Evolutionary conservation across 495 filamentous ascomycete genomes (phyloP).

Genomic region (Aspergillus cristatus): DNA sequence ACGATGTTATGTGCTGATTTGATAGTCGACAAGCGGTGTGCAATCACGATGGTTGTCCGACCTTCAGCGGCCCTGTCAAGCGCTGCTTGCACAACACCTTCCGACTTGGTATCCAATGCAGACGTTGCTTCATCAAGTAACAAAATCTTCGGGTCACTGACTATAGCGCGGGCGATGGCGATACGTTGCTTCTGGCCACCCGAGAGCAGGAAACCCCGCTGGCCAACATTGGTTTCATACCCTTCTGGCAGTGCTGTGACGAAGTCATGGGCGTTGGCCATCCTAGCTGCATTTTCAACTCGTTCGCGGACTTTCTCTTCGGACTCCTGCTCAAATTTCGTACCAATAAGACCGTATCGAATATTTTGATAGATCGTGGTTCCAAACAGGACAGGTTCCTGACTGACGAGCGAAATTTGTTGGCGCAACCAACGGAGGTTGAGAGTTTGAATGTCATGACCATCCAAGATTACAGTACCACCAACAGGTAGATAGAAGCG

Average conservation of each 20-base stretch:
- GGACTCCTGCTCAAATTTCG: slow-evolving; percentile 55
- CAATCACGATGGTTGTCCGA: slow-evolving; percentile 94
- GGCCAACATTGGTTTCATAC: slow-evolving; percentile 91
- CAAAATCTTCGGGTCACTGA: slow-evolving; percentile 91
- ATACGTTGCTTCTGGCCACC: slow-evolving; percentile 97
- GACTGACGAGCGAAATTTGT: slow-evolving; percentile 81
- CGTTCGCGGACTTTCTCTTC: slow-evolving; percentile 58
- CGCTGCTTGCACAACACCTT: slow-evolving; percentile 90
- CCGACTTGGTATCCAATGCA: slow-evolving; percentile 90
- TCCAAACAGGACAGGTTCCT: slow-evolving; percentile 64
- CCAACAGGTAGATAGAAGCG: slow-evolving; percentile 85
- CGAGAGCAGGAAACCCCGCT: slow-evolving; percentile 84
- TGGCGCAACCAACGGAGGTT: slow-evolving; percentile 90
- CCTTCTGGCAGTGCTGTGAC: slow-evolving; percentile 74
- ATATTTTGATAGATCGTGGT: slow-evolving; percentile 86
- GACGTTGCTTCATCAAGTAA: slow-evolving; percentile 92
- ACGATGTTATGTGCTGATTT: slow-evolving; percentile 92
- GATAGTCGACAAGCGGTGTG: slow-evolving; percentile 90
- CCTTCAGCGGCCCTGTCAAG: slow-evolving; percentile 79
- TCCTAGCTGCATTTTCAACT: slow-evolving; percentile 72
- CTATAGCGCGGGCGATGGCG: slow-evolving; percentile 77
- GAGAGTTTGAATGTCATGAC: slow-evolving; percentile 66
- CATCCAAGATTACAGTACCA: slow-evolving; percentile 74
- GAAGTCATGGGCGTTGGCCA: slow-evolving; percentile 92
- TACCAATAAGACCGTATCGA: slow-evolving; percentile 78